These are phyloP conservation scores for Trypanosoma vivax DNA, from an alignment of 208 protist species.

Conservation along the genomic window DNA sequence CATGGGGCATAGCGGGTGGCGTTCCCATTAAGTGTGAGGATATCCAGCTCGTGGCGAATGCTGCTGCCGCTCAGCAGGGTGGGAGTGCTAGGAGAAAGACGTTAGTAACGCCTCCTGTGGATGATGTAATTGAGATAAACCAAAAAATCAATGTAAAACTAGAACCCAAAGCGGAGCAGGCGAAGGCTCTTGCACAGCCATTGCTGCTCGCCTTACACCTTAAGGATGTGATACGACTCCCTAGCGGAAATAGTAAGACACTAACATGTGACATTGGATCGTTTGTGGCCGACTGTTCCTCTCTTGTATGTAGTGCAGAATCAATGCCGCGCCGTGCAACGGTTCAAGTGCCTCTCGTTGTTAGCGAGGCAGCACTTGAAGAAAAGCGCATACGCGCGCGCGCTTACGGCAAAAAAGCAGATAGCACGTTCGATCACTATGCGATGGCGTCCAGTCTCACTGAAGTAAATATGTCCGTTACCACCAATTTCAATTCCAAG, in stretches of 20 bases:
- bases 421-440: background rate
- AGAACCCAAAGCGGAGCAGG: slow-evolving; percentile 5
- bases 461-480: no score
- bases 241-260: slow-evolving; percentile 3
- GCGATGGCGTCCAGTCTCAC: background rate
- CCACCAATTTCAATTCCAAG: no score
- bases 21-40: slow-evolving; percentile 5
- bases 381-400: slow-evolving; percentile 7
- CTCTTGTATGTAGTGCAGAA: slow-evolving; percentile 2
- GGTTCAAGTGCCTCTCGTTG: background rate
- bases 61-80: background rate
- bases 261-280: slow-evolving; percentile 11
- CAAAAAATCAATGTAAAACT: background rate
- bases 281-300: slow-evolving; percentile 10
- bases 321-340: slow-evolving; percentile 6
- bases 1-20: slow-evolving; percentile 20
- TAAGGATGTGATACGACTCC: slow-evolving; percentile 18
- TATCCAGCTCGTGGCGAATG: slow-evolving; percentile 1
- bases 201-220: slow-evolving; percentile 11
- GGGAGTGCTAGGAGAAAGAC: background rate
- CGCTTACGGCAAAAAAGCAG: slow-evolving; percentile 3
- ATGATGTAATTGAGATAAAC: slow-evolving; percentile 21
- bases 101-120: slow-evolving; percentile 1
- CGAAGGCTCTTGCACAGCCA: slow-evolving; percentile 10
- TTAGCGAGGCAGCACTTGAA: slow-evolving; percentile 12